A percentile compares a stretch with the other conserved stretches of the same genome.
phyloP scores from a whole-genome alignment of 176 grass and related monocot genomes.

The Hordeum marinum region DNA sequence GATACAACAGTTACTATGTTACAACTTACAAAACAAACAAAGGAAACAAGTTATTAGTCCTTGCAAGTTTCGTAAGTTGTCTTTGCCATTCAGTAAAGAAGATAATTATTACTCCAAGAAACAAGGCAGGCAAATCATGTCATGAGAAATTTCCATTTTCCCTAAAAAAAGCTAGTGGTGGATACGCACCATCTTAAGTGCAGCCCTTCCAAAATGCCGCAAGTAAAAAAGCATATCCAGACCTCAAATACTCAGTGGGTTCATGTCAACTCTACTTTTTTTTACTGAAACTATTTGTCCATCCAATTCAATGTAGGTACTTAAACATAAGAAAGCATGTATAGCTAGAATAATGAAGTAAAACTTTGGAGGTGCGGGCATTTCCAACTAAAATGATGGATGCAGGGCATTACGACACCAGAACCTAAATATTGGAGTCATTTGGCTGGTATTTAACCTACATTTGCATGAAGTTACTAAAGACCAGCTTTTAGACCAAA shows the following conservation, averaged over 20 bases:
- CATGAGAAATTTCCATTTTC: not conserved
- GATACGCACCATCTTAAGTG: not conserved
- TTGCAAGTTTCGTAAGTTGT: not conserved
- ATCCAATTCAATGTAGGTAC: conserved; percentile 6
- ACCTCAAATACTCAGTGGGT: not conserved
- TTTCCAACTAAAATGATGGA: not conserved
- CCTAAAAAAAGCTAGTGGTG: not conserved
- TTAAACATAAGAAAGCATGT: not conserved
- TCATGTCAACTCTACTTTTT: not conserved
- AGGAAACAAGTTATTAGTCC: not conserved
- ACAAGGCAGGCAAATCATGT: not conserved
- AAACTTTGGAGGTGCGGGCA: not conserved
- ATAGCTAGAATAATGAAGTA: not conserved
- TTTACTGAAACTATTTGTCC: conserved; percentile 7
- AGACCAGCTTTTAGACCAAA: not conserved
- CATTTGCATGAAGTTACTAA: not conserved
- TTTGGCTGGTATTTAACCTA: not conserved
- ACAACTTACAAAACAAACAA: not conserved
- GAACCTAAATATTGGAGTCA: not conserved
- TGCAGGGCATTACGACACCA: not conserved
- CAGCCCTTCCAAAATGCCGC: not conserved
- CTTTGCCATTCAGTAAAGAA: not conserved
- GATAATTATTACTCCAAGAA: not conserved
- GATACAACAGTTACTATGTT: conserved; percentile 6
- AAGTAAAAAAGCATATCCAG: not conserved